phyloP scores from a whole-genome alignment of 2,329 filamentous ascomycete species.

The Microdochium trichocladiopsis region DNA sequence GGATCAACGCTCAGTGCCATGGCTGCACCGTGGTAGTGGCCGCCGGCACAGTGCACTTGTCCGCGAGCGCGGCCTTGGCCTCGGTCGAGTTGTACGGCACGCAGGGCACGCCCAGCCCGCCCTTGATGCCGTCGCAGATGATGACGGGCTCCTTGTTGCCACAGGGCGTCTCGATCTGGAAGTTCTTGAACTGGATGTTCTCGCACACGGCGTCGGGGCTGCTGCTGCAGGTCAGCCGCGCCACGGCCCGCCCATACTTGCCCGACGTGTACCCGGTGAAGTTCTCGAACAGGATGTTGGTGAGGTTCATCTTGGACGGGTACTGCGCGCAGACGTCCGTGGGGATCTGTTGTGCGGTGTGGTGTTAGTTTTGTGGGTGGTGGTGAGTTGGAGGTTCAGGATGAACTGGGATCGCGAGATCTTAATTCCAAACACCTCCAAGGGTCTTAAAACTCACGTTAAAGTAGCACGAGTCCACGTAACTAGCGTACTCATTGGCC shows the following conservation, averaged over 20 bases:
- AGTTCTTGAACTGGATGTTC: slow-evolving; percentile 46
- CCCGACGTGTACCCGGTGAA: slow-evolving; percentile 50
- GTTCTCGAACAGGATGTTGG: slow-evolving; percentile 51
- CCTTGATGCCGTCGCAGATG: slow-evolving; percentile 40
- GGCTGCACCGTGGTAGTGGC: slow-evolving; percentile 8
- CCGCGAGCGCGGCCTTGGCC: slow-evolving; percentile 20
- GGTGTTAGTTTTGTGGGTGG: too few relatives aligned
- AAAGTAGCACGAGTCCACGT: slow-evolving; percentile 58
- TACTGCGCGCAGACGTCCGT: slow-evolving; percentile 41
- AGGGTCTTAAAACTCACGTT: slow-evolving; percentile 30
- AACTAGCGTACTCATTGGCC: slow-evolving; percentile 49
- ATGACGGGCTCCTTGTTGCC: slow-evolving; percentile 30
- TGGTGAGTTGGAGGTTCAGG: too few relatives aligned
- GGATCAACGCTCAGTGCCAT: neutral
- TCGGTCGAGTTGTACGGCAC: slow-evolving; percentile 25
- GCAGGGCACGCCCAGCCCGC: slow-evolving; percentile 24
- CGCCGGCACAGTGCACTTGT: slow-evolving; percentile 21
- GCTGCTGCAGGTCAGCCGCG: slow-evolving; percentile 46
- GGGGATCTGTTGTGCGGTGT: slow-evolving; percentile 25
- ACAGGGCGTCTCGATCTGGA: slow-evolving; percentile 44
- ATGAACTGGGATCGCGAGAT: too few relatives aligned
- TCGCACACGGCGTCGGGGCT: slow-evolving; percentile 45
- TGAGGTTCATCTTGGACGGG: slow-evolving; percentile 51
- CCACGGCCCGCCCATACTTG: slow-evolving; percentile 46
- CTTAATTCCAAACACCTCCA: too few relatives aligned